Percentiles rank a stretch among this genome's conserved stretches.
Conservation (phyloP, 768 basidiomycete species). For the Calocera viscosa region DNA sequence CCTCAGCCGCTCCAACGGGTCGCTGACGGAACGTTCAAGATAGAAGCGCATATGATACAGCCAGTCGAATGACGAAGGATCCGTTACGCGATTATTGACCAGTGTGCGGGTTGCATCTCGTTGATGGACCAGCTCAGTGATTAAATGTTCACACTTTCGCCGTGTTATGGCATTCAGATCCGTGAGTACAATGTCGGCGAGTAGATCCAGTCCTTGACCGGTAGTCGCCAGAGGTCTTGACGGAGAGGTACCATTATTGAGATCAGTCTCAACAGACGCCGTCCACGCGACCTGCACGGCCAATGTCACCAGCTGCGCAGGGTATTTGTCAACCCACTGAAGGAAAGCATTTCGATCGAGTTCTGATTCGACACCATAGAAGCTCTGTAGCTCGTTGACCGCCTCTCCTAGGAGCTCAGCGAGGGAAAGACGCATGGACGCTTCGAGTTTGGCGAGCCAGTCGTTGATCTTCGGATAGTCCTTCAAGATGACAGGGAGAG, state of each 20-base stretch:
- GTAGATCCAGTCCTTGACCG: constrained; percentile 71
- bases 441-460: constrained; percentile 86
- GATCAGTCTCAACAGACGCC: constrained; percentile 55
- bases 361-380: constrained; percentile 56
- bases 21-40: constrained; percentile 54
- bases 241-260: constrained; percentile 46
- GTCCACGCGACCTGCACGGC: constrained; percentile 96
- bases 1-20: constrained; percentile 65
- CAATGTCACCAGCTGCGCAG: constrained; percentile 92
- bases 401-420: constrained; percentile 69
- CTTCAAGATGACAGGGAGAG: constrained; percentile 70
- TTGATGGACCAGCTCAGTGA: constrained; percentile 97
- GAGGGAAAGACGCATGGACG: constrained; percentile 83
- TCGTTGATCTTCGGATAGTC: constrained; percentile 98
- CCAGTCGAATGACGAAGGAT: constrained; percentile 75
- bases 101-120: constrained; percentile 84
- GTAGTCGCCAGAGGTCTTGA: constrained; percentile 61
- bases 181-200: constrained; percentile 91
- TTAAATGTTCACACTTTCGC: constrained; percentile 94
- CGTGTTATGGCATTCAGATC: constrained; percentile 85
- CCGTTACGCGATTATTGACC: constrained; percentile 47
- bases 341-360: constrained; percentile 61
- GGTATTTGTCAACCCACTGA: constrained; percentile 85
- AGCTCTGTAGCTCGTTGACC: constrained; percentile 62
- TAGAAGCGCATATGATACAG: constrained; percentile 98